Conservation (phyloP, 176 grass and related monocot genomes). For the Miscanthus lutarioriparius region DNA sequence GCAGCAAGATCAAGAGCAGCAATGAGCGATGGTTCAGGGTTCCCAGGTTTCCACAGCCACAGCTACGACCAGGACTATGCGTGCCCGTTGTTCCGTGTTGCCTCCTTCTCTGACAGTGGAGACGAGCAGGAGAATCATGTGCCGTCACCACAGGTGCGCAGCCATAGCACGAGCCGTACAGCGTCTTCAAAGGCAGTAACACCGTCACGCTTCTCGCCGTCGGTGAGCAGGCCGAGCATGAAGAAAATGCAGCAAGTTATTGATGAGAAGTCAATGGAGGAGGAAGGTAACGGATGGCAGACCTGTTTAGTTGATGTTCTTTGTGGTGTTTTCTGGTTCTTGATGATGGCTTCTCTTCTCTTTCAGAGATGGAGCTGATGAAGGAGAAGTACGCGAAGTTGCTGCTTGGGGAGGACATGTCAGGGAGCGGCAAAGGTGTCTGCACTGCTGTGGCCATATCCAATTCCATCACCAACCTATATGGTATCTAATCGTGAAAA, state of each 20-base stretch:
- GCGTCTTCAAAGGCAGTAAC: conserved; percentile 28
- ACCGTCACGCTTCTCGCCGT: conserved; percentile 22
- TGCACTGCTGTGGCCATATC: conserved; percentile 85
- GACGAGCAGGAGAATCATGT: conserved; percentile 23
- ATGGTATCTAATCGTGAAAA: conserved; percentile 43
- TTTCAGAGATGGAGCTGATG: conserved; percentile 88
- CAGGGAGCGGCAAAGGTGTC: conserved; percentile 82
- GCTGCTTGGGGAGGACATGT: conserved; percentile 97
- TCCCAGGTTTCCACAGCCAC: conserved; percentile 44
- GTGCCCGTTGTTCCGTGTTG: conserved; percentile 38
- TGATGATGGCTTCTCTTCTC: conserved; percentile 11
- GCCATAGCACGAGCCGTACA: neutral
- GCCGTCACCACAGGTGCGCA: neutral
- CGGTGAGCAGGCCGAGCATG: conserved; percentile 46
- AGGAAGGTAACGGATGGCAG: conserved; percentile 31
- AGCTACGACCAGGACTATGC: conserved; percentile 8
- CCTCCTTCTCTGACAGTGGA: conserved; percentile 53
- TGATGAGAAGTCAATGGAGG: conserved; percentile 33
- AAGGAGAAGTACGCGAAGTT: conserved; percentile 97
- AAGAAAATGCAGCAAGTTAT: conserved; percentile 43
- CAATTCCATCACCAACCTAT: conserved; percentile 98
- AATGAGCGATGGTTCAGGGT: conserved; percentile 41
- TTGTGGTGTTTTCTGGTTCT: conserved; percentile 11
- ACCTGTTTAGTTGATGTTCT: neutral
- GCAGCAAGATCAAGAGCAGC: neutral